phyloP scores from a whole-genome alignment of 345 rosid genomes.

The Eucalyptus erythrocorys region DNA sequence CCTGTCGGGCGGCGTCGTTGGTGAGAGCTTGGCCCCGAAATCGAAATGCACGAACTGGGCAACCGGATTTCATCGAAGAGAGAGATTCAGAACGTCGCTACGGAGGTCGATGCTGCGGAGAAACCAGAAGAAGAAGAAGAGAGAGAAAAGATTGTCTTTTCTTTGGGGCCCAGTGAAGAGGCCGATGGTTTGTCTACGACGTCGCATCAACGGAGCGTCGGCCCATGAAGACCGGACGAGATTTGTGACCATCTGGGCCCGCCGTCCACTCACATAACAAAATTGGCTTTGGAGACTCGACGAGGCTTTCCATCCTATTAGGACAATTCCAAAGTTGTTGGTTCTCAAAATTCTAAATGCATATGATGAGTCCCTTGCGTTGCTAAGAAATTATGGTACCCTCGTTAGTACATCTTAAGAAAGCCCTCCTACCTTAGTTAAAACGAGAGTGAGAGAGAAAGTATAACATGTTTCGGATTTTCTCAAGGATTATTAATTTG shows the following conservation, averaged over 20 bases:
- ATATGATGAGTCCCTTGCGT: neutral
- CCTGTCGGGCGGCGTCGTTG: neutral
- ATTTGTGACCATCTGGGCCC: neutral
- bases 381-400: neutral
- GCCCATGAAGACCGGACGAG: neutral
- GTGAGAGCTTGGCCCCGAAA: neutral
- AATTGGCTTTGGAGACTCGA: neutral
- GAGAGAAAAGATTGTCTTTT: neutral
- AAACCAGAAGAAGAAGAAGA: neutral
- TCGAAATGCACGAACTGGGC: neutral
- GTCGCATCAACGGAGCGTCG: neutral
- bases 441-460: neutral
- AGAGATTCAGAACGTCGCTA: neutral
- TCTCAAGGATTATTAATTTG: neutral
- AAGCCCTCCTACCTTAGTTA: neutral
- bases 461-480: neutral
- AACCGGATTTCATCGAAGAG: neutral
- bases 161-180: neutral
- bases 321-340: neutral
- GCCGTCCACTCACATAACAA: neutral
- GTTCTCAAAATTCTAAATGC: neutral
- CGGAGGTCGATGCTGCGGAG: neutral
- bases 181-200: neutral
- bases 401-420: neutral
- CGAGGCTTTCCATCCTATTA: neutral